Conservation (phyloP, 371 early-diverging fungal species). For the Entomophthora muscae region DNA sequence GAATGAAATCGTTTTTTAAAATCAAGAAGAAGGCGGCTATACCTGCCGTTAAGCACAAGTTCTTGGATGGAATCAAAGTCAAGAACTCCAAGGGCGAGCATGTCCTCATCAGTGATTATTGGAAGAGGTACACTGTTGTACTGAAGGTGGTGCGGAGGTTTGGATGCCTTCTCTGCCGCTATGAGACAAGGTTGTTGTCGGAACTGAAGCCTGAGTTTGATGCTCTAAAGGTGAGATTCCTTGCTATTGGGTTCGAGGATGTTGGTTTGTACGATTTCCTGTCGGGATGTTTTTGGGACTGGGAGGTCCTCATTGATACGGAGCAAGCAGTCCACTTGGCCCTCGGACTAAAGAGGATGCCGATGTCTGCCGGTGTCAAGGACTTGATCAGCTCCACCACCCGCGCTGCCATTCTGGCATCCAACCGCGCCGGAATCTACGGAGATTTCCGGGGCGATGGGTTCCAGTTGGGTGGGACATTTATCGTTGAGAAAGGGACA, state of each 20-base stretch:
- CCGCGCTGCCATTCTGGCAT: neutral
- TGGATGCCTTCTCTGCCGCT: neutral
- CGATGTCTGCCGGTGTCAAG: neutral
- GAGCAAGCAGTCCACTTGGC: constrained; percentile 3
- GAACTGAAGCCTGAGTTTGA: constrained; percentile 4
- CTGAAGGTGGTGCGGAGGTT: no score
- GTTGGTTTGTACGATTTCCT: constrained; percentile 6
- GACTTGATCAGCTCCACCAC: neutral
- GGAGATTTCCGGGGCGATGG: constrained; percentile 4
- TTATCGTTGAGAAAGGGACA: neutral
- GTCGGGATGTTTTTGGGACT: constrained; percentile 5
- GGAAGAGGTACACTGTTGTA: no score
- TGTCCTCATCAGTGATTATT: no score
- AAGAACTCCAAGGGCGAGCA: no score
- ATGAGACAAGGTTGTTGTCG: neutral
- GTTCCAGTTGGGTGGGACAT: constrained; percentile 7
- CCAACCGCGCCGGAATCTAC: neutral
- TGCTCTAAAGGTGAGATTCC: neutral
- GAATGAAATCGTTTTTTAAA: no score
- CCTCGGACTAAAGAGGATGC: neutral
- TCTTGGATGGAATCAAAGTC: no score
- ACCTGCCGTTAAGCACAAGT: no score
- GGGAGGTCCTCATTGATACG: constrained; percentile 1
- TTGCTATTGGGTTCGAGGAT: constrained; percentile 7
- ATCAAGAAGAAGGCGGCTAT: no score